Conservation (phyloP, 2,329 filamentous ascomycete species). For the Colletotrichum noveboracense region DNA sequence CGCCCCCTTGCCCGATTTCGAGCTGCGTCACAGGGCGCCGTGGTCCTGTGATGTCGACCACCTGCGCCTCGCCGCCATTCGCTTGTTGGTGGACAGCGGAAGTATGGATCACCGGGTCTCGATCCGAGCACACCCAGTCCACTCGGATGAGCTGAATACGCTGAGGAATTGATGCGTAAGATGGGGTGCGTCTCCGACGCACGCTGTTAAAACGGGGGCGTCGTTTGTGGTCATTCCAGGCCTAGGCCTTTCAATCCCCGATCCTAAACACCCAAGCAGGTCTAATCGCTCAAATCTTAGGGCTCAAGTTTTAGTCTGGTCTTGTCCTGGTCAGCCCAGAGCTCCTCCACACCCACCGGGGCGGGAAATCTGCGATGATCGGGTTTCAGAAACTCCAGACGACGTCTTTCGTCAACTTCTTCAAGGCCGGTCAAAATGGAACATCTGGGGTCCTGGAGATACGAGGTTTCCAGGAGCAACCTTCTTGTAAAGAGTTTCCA, state of each 20-base stretch:
- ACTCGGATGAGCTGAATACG: not conserved
- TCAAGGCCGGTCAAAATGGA: not conserved
- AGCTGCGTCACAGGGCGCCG: slow-evolving; percentile 14
- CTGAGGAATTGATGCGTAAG: slow-evolving; percentile 18
- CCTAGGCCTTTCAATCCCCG: not conserved
- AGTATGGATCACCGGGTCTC: slow-evolving; percentile 10
- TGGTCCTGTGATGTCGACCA: slow-evolving; percentile 20
- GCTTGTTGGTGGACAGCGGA: not conserved
- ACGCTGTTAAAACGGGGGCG: not conserved
- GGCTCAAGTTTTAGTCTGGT: not conserved
- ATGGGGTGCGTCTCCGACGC: not conserved
- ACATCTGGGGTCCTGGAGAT: not conserved
- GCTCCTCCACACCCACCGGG: slow-evolving; percentile 4
- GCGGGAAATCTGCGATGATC: slow-evolving; percentile 19
- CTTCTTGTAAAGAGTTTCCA: not conserved
- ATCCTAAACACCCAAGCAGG: not conserved
- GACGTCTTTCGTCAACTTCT: not conserved
- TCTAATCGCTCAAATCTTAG: not conserved
- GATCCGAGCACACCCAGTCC: slow-evolving; percentile 3
- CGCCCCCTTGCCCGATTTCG: not conserved
- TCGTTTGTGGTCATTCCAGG: not conserved
- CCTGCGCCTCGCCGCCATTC: slow-evolving; percentile 16
- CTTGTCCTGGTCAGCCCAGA: not conserved
- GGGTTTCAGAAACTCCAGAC: slow-evolving; percentile 14
- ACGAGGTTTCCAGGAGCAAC: not conserved